Conservation (phyloP, 306 rosid genomes). For the Acacia melanoxylon region DNA sequence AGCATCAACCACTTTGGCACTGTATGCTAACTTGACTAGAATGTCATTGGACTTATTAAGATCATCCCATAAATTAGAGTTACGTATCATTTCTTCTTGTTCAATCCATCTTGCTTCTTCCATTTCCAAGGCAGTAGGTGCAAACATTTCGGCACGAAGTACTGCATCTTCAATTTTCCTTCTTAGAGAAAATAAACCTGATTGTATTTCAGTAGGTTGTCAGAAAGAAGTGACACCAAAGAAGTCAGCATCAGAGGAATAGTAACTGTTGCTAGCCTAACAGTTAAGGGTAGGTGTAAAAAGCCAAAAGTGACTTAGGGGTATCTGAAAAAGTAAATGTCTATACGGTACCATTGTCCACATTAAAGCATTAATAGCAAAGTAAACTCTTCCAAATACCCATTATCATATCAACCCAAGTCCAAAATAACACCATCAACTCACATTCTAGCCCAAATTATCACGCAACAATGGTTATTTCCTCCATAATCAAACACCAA, state of each 20-base stretch:
- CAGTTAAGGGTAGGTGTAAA: neutral
- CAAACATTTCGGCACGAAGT: conserved; percentile 69
- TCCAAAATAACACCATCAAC: neutral
- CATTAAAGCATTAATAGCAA: neutral
- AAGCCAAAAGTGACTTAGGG: neutral
- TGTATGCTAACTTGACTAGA: conserved; percentile 72
- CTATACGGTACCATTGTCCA: neutral
- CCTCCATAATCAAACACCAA: neutral
- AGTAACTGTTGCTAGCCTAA: neutral
- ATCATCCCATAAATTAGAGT: conserved; percentile 77
- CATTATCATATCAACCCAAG: neutral
- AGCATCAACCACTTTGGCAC: conserved; percentile 70
- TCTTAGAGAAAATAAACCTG: conserved; percentile 74
- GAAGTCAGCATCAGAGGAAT: conserved; percentile 5
- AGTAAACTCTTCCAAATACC: neutral
- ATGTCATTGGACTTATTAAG: conserved; percentile 64
- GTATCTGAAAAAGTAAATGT: neutral
- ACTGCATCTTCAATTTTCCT: conserved; percentile 81
- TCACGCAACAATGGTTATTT: neutral
- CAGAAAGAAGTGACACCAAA: conserved; percentile 12
- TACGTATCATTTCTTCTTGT: conserved; percentile 69
- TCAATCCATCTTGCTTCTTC: conserved; percentile 70
- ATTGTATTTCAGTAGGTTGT: conserved; percentile 21
- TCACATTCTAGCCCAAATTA: neutral
- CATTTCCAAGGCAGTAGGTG: conserved; percentile 67